A percentile compares a stretch with the other conserved stretches of the same genome.
Conservation (phyloP, 805 yeast species). For the Lachancea meyersii region DNA sequence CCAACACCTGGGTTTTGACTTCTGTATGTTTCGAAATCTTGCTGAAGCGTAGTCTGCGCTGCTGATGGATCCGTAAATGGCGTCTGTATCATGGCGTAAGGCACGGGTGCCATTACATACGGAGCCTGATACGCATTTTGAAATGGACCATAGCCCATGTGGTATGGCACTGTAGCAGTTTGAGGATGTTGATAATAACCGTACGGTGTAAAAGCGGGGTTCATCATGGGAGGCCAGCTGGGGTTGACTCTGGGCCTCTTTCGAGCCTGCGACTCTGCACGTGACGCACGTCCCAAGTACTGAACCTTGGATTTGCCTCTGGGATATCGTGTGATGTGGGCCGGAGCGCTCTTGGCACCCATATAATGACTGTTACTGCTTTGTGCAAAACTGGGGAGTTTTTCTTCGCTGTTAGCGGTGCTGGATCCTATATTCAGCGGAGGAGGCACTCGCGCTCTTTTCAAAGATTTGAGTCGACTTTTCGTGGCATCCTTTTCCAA, state of each 20-base stretch:
- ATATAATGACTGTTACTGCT: background rate
- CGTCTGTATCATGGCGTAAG: slow-evolving; percentile 5
- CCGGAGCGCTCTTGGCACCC: slow-evolving; percentile 23
- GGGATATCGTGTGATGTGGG: slow-evolving; percentile 21
- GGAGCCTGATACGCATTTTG: slow-evolving; percentile 3
- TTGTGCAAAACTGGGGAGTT: background rate
- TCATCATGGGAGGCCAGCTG: slow-evolving; percentile 1
- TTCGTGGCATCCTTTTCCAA: background rate
- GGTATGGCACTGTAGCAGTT: slow-evolving; percentile 6
- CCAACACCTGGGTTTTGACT: slow-evolving; percentile 6
- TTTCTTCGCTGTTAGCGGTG: background rate
- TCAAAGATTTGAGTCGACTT: slow-evolving; percentile 16
- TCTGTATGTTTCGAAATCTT: slow-evolving; percentile 6
- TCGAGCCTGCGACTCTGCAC: background rate
- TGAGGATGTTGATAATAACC: slow-evolving; percentile 1
- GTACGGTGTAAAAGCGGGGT: slow-evolving; percentile 6
- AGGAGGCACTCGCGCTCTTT: slow-evolving; percentile 25
- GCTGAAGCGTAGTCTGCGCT: slow-evolving; percentile 4
- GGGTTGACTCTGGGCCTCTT: background rate
- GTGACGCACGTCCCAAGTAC: slow-evolving; percentile 21
- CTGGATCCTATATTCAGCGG: slow-evolving; percentile 17
- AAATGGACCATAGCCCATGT: slow-evolving; percentile 1
- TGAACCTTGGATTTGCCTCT: slow-evolving; percentile 25
- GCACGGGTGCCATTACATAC: slow-evolving; percentile 3
- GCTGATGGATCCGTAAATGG: background rate